These are phyloP conservation scores for Solanum tarijense DNA, from an alignment of 257 asterid genomes.

Conservation along the genomic window DNA sequence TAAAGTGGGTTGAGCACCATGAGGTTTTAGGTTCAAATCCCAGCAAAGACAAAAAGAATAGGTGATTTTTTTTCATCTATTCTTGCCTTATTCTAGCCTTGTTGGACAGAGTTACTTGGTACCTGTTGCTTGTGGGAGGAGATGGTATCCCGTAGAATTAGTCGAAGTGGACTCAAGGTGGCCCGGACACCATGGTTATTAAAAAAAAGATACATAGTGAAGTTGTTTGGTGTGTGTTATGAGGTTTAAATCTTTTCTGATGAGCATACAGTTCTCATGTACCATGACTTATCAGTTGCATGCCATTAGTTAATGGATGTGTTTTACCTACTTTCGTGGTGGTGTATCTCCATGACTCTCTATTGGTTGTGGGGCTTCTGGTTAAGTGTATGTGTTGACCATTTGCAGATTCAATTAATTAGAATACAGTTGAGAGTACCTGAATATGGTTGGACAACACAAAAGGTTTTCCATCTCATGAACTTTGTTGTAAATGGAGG, in stretches of 20 bases:
- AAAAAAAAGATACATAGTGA: background rate
- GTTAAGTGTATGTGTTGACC: background rate
- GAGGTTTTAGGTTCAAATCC: background rate
- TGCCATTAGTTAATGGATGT: background rate
- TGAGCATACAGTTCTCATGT: background rate
- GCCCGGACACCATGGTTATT: too few relatives aligned
- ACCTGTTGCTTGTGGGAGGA: background rate
- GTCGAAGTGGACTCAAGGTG: background rate
- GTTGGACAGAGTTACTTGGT: background rate
- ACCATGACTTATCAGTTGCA: background rate
- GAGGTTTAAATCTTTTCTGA: background rate
- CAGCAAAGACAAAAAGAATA: background rate
- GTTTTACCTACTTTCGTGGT: background rate
- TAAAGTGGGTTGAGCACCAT: background rate
- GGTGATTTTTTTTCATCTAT: background rate
- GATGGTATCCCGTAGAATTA: background rate
- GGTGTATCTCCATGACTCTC: background rate
- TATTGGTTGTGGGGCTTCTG: background rate
- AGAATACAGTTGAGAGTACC: constrained; percentile 88
- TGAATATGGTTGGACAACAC: constrained; percentile 96
- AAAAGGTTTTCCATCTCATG: constrained; percentile 97
- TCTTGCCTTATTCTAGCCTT: background rate
- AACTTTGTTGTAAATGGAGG: constrained; percentile 96
- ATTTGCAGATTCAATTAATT: constrained; percentile 71
- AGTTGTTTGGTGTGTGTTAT: background rate